phyloP scores from a whole-genome alignment of 495 filamentous ascomycete genomes.

The Annulohypoxylon bovei region DNA sequence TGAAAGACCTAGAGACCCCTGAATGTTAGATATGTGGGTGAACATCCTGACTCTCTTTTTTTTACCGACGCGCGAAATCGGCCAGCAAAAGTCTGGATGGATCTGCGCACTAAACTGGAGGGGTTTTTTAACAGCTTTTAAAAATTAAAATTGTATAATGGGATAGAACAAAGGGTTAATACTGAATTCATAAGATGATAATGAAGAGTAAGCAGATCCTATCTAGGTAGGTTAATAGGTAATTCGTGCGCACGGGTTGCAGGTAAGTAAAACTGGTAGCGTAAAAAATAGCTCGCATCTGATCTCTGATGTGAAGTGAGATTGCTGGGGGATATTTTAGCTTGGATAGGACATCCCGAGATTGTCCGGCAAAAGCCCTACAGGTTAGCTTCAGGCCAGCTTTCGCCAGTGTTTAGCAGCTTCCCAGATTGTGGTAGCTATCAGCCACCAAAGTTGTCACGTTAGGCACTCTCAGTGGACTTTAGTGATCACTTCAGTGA shows the following conservation, averaged over 20 bases:
- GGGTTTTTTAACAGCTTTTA: no score
- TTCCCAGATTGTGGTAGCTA: neutral
- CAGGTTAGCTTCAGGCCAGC: neutral
- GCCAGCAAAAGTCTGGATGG: slow-evolving; percentile 19
- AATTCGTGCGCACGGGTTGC: slow-evolving; percentile 4
- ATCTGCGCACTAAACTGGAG: slow-evolving; percentile 24
- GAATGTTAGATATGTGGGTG: slow-evolving; percentile 28
- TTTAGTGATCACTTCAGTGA: slow-evolving; percentile 24
- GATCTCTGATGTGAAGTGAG: slow-evolving; percentile 15
- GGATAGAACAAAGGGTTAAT: neutral
- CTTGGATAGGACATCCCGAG: slow-evolving; percentile 39
- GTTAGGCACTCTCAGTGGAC: slow-evolving; percentile 8
- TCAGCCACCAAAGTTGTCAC: slow-evolving; percentile 1
- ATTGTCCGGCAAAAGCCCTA: slow-evolving; percentile 36
- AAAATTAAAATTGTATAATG: neutral
- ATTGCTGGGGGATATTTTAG: slow-evolving; percentile 17
- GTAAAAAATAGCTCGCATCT: slow-evolving; percentile 35
- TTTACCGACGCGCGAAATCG: slow-evolving; percentile 35
- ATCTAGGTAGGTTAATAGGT: neutral
- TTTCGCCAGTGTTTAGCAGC: slow-evolving; percentile 3
- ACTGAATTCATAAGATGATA: neutral
- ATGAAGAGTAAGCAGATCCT: slow-evolving; percentile 25
- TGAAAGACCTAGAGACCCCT: slow-evolving; percentile 37
- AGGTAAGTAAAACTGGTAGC: neutral
- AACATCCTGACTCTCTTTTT: slow-evolving; percentile 36